These are phyloP conservation scores for Haemoproteus tartakovskyi DNA, from an alignment of 169 alveolate species.

Conservation along the genomic window DNA sequence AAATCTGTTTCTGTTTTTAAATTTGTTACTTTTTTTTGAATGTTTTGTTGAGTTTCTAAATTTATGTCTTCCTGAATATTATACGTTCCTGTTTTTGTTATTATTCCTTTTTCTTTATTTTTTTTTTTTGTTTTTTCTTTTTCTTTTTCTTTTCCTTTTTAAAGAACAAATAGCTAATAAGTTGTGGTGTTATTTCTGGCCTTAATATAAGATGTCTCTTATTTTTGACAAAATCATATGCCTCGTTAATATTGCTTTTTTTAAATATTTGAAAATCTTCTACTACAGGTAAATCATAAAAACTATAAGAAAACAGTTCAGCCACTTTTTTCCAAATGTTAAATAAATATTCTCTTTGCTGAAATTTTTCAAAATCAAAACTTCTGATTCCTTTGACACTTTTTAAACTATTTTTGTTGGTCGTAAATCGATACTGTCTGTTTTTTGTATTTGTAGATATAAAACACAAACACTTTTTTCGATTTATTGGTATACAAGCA, in stretches of 20 bases:
- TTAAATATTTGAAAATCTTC: conserved; percentile 21
- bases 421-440: background rate
- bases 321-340: conserved; percentile 47
- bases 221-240: conserved; percentile 47
- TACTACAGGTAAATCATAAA: conserved; percentile 47
- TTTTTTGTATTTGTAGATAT: background rate
- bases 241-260: conserved; percentile 34
- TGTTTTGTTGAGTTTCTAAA: too few species aligned
- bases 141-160: background rate
- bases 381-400: conserved; percentile 34
- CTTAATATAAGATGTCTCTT: conserved; percentile 31
- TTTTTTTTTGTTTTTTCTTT: background rate
- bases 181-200: conserved; percentile 59
- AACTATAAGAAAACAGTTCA: conserved; percentile 11
- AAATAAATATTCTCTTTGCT: conserved; percentile 47
- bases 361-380: conserved; percentile 7
- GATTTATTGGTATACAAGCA: too few species aligned
- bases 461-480: too few species aligned
- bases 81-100: background rate
- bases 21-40: too few species aligned
- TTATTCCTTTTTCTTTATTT: too few species aligned
- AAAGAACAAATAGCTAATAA: conserved; percentile 16
- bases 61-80: too few species aligned
- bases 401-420: background rate
- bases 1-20: too few species aligned